A percentile compares a stretch with the other conserved stretches of the same genome.
phyloP scores from a whole-genome alignment of 2,329 filamentous ascomycete genomes.

The Exophiala phaeomuriformis region DNA sequence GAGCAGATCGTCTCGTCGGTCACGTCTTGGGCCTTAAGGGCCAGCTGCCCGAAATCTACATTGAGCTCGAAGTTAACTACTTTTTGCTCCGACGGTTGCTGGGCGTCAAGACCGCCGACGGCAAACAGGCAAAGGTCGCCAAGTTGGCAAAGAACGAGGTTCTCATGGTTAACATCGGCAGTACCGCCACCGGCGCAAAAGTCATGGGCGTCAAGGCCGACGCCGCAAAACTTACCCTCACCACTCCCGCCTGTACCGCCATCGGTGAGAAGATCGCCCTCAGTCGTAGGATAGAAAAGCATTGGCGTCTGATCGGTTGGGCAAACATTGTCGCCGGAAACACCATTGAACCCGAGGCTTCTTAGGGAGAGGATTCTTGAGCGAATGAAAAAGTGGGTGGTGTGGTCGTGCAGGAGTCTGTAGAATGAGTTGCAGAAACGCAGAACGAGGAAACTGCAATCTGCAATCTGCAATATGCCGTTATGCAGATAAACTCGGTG shows the following conservation, averaged over 20 bases:
- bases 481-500: no score
- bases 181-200: constrained; percentile 94
- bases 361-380: constrained; percentile 11
- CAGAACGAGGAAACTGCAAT: no score
- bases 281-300: constrained; percentile 95
- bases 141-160: constrained; percentile 98
- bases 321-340: constrained; percentile 62
- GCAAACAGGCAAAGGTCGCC: constrained; percentile 98
- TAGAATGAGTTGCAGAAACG: no score
- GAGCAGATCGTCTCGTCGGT: constrained; percentile 96
- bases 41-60: constrained; percentile 91
- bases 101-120: constrained; percentile 94
- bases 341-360: constrained; percentile 38
- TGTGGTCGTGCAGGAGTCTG: no score
- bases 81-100: constrained; percentile 90
- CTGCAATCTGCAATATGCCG: no score
- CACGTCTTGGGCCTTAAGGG: constrained; percentile 95
- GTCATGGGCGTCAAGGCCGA: constrained; percentile 95
- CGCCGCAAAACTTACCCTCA: constrained; percentile 88
- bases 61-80: constrained; percentile 98
- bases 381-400: no score
- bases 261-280: constrained; percentile 97
- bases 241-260: constrained; percentile 90
- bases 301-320: constrained; percentile 94
- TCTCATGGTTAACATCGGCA: constrained; percentile 99